phyloP scores from a whole-genome alignment of 345 rosid species.

The Eucalyptus sp. region DNA sequence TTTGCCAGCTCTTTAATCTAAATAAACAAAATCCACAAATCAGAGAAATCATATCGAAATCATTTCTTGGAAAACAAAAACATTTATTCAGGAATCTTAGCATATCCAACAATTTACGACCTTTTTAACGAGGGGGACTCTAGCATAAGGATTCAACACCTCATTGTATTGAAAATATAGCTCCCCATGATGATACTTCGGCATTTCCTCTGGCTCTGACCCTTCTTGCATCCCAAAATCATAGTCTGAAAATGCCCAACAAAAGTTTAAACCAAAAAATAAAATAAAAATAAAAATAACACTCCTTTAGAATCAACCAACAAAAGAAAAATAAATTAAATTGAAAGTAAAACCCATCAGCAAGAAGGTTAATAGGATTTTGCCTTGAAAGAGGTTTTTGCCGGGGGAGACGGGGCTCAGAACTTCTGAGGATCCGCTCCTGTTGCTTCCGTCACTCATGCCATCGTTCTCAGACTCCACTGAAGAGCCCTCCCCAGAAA shows the following conservation, averaged over 20 bases:
- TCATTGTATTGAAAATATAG: background rate
- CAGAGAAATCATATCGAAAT: background rate
- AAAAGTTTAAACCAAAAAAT: background rate
- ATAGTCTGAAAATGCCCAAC: background rate
- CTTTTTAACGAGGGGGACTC: background rate
- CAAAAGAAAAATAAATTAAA: background rate
- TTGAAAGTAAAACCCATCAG: background rate
- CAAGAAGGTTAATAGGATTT: background rate
- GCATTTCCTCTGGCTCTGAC: background rate
- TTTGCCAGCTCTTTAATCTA: slow-evolving; percentile 75
- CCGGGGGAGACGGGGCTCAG: background rate
- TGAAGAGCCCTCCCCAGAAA: background rate
- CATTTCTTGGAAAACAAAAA: background rate
- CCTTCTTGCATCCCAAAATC: background rate
- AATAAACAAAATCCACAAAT: background rate
- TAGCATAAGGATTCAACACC: background rate
- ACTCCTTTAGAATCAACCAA: background rate
- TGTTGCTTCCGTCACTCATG: background rate
- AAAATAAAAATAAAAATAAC: background rate
- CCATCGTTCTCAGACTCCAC: background rate
- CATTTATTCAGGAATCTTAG: background rate
- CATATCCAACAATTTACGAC: background rate
- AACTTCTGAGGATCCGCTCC: background rate
- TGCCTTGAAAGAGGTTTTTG: background rate
- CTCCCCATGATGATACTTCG: background rate